Evolutionary conservation across 768 basidiomycete species (phyloP), one percentile per base, ranked within the genome.

Genomic region (Russula abietina): DNA sequence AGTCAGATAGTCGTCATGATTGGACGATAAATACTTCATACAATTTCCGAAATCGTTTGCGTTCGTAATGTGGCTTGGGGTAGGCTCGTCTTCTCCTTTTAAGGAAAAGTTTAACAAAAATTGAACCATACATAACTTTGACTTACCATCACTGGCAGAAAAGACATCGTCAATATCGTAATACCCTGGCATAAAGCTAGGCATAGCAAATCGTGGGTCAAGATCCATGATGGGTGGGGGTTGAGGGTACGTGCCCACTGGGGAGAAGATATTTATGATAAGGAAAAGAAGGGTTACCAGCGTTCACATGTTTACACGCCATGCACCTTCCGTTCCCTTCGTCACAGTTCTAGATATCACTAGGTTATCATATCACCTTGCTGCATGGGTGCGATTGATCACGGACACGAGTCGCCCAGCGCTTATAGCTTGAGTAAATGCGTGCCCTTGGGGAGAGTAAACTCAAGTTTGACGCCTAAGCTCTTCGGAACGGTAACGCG

Each of bases 391-490:
- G 11, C n/a, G 46, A 48, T 48, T 24, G n/a, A 48, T 48, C 46
- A 48, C 11, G 11, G 11, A 9, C 45, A 46, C 19, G 10, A 45
- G 43, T n/a, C 11, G 2, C 19, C 43, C 19, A 43, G 43, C 43
- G 17, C 43, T n/a, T 43, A 95, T 41, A 98, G 73, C 75, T 91
- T 92, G 60, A 98, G 79, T 9, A 80, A 74, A 70, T 97, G 91
- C 12, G 78, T 79, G 48, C 96, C 96, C 73, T 93, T 86, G 1
- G 92, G 85, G 53, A 98, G 75, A 16, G 86, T 89, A 67, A 98
- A 89, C 73, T 98, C 93, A 48, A 99, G 83, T 70, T 93, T 93
- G 65, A 90, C 87, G 19, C 78, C 77, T n/a, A 98, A 81, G 67
- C 73, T 79, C 73, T 87, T 78, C 67, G 78, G 79, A 48, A 93